phyloP scores from a whole-genome alignment of 176 grass and related monocot genomes.

The Ananas comosus region DNA sequence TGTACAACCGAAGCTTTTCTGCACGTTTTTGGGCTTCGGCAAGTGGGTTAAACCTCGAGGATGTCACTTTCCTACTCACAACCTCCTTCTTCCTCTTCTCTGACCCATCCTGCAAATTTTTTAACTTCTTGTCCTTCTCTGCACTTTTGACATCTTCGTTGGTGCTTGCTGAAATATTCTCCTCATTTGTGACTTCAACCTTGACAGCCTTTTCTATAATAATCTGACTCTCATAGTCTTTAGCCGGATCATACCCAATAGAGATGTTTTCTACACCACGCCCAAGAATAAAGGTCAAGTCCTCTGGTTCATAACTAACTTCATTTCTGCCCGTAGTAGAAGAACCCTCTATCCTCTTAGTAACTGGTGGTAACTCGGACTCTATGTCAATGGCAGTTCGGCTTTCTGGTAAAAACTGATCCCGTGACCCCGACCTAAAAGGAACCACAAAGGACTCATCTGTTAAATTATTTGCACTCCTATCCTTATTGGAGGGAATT shows the following conservation, averaged over 20 bases:
- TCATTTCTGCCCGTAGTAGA: slow-evolving; percentile 33
- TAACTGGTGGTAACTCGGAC: slow-evolving; percentile 47
- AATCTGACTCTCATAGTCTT: slow-evolving; percentile 67
- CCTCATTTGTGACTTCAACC: slow-evolving; percentile 31
- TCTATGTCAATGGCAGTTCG: slow-evolving; percentile 70
- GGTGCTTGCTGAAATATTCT: slow-evolving; percentile 28
- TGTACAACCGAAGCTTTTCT: slow-evolving; percentile 67
- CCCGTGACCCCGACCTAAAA: slow-evolving; percentile 48
- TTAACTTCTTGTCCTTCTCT: slow-evolving; percentile 66
- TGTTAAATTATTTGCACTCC: slow-evolving; percentile 28
- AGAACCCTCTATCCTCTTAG: slow-evolving; percentile 20
- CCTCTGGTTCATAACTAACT: slow-evolving; percentile 76
- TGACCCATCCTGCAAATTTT: slow-evolving; percentile 42
- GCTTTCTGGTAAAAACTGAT: slow-evolving; percentile 39
- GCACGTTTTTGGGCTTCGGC: slow-evolving; percentile 90
- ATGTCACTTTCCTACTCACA: slow-evolving; percentile 38
- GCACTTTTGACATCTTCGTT: slow-evolving; percentile 41
- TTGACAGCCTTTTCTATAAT: slow-evolving; percentile 30
- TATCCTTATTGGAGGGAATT: slow-evolving; percentile 33
- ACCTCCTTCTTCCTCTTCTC: slow-evolving; percentile 72
- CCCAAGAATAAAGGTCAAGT: slow-evolving; percentile 56
- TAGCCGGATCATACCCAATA: slow-evolving; percentile 72
- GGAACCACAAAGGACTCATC: slow-evolving; percentile 92
- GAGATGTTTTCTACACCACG: slow-evolving; percentile 49
- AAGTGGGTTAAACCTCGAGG: slow-evolving; percentile 39